These are phyloP conservation scores for Trichoderma sp. DNA, from an alignment of 2,329 filamentous ascomycete genomes.

Conservation along the genomic window DNA sequence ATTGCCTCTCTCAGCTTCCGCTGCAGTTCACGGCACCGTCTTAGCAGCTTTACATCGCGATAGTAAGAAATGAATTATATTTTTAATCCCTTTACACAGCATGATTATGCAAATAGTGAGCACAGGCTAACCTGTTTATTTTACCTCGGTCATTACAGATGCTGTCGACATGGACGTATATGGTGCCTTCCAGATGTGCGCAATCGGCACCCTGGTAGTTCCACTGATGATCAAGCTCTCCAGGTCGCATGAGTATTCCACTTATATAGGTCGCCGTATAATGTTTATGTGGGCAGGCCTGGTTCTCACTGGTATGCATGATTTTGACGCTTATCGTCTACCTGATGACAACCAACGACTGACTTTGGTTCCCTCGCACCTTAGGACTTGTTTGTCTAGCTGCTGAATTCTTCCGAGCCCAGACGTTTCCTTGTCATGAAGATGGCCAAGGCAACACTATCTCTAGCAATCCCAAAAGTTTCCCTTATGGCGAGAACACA, in stretches of 20 bases:
- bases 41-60: constrained; percentile 57
- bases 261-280: constrained; percentile 59
- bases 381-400: constrained; percentile 58
- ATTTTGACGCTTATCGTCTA: neutral
- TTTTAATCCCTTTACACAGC: too few relatives aligned
- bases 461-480: constrained; percentile 35
- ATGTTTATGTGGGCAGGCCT: constrained; percentile 66
- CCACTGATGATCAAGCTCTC: constrained; percentile 61
- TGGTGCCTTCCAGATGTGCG: constrained; percentile 65
- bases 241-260: constrained; percentile 54
- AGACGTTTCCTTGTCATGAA: constrained; percentile 41
- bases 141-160: constrained; percentile 35
- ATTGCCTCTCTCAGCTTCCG: constrained; percentile 60
- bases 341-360: neutral
- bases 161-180: constrained; percentile 68
- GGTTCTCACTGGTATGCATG: constrained; percentile 50
- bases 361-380: neutral
- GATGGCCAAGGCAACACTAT: constrained; percentile 39
- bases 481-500: constrained; percentile 41
- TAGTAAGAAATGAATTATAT: constrained; percentile 46
- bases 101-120: neutral
- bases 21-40: constrained; percentile 61
- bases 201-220: constrained; percentile 62
- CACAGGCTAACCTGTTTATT: neutral
- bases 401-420: constrained; percentile 61